Base-by-base conservation (phyloP, 768 basidiomycete genomes). In the Tylopilus subfusipes region DNA sequence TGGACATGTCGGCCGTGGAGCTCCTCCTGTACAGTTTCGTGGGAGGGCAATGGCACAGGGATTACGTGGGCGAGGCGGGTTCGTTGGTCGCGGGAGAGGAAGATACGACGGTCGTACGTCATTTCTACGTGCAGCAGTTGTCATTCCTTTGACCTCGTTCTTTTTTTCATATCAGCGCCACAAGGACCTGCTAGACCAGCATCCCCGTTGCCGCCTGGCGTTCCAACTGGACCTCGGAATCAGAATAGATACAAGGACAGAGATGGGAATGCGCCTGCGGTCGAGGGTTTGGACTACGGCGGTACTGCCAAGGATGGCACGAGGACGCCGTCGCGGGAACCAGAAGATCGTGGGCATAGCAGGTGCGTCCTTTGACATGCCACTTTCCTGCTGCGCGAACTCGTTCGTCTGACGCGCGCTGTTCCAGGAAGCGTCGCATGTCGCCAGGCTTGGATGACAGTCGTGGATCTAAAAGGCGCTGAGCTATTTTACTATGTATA, bases 211-310 rank as follows among this genome's bases (percentile, higher is more conserved):
- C 91, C 91, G 1, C 90, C 91, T 14, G 85, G 85, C 54, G 91
- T 93, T 19, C 91, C 91, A 2, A 93, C 91, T 0, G 91, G 91
- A 1, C 91, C 91, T 13, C 78, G 91, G 42, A 92, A 92, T 68
- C 88, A 89, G 69, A 90, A 89, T 66, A 90, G 90, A 66, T 93
- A 93, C 74, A 93, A 92, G 75, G 91, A 93, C 68, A 79, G 90
- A 39, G 90, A 93, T 64, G 84, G 83, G 16, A 90, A 90, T 63
- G 87, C 88, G 2, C 86, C 89, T 55, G 89, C 89, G 25, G 88
- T 90, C 13, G 90, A 93, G 65, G 90, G 91, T n/a, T 70, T 93
- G 63, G 91, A 93, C 67, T 93, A 93, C 61, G 90, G 89, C 3
- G 89, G 85, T 42, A 79, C 64, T 25, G 75, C 70, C 51, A 77